A percentile compares a stretch with the other conserved stretches of the same genome.
Conservation (phyloP, 495 filamentous ascomycete genomes). For the Xylaria cubensis region DNA sequence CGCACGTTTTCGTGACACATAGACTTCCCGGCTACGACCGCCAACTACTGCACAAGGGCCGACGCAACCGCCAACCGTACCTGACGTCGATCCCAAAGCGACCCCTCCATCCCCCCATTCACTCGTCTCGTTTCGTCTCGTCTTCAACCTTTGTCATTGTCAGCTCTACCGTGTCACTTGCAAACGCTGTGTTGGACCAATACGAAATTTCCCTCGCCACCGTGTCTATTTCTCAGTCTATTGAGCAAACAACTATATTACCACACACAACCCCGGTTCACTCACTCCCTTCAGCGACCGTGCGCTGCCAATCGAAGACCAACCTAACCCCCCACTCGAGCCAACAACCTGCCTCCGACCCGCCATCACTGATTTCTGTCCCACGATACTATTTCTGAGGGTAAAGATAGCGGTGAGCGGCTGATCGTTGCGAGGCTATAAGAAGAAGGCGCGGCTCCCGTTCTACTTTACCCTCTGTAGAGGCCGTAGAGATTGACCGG, state of each 20-base stretch:
- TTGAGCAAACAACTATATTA: background rate
- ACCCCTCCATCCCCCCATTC: background rate
- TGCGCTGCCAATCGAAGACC: background rate
- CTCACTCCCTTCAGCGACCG: background rate
- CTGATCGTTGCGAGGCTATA: background rate
- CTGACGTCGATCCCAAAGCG: background rate
- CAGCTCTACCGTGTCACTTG: background rate
- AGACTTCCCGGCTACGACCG: too few species aligned
- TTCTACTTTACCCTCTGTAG: background rate
- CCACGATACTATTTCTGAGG: background rate
- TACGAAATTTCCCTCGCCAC: background rate
- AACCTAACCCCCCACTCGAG: background rate
- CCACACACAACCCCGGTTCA: background rate
- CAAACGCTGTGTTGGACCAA: slow-evolving; percentile 4
- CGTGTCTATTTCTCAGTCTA: background rate
- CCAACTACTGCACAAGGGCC: too few species aligned
- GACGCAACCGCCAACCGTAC: background rate
- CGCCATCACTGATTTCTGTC: background rate
- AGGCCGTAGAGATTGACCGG: background rate
- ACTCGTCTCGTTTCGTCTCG: background rate
- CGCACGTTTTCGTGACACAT: background rate
- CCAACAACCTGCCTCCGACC: background rate
- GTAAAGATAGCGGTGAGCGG: background rate
- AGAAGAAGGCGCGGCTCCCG: background rate
- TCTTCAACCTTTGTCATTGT: background rate